These are phyloP conservation scores for Pseudogymnoascus pannorum DNA, from an alignment of 2,329 filamentous ascomycete species.

Conservation along the genomic window DNA sequence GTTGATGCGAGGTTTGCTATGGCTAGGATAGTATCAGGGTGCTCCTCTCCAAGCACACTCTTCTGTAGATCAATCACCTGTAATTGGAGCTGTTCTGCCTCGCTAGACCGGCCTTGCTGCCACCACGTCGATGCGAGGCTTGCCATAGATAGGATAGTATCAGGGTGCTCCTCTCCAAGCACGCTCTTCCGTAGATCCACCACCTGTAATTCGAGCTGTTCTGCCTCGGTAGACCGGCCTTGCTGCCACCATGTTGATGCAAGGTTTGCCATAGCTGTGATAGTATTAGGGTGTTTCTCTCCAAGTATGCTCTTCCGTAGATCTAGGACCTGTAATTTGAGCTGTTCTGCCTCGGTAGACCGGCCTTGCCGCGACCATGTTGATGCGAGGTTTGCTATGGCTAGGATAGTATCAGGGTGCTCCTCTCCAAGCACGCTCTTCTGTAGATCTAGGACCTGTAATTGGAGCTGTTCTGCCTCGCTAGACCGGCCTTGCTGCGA, in stretches of 20 bases:
- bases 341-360: slow-evolving; percentile 23
- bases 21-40: slow-evolving; percentile 21
- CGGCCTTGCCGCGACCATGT: slow-evolving; percentile 16
- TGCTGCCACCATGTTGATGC: slow-evolving; percentile 12
- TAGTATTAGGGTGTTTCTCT: slow-evolving; percentile 22
- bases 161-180: slow-evolving; percentile 22
- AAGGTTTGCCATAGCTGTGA: slow-evolving; percentile 16
- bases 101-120: slow-evolving; percentile 21
- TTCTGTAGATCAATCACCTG: slow-evolving; percentile 15
- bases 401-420: slow-evolving; percentile 3
- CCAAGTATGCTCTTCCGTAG: slow-evolving; percentile 19
- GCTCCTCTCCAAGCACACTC: slow-evolving; percentile 20
- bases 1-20: slow-evolving; percentile 21
- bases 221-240: slow-evolving; percentile 23
- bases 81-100: slow-evolving; percentile 20
- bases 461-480: slow-evolving; percentile 21
- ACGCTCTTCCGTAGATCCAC: slow-evolving; percentile 16
- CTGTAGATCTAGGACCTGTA: neutral
- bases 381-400: slow-evolving; percentile 8
- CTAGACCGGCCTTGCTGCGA: slow-evolving; percentile 23
- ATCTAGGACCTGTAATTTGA: slow-evolving; percentile 15
- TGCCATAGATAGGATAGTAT: slow-evolving; percentile 21
- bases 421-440: neutral
- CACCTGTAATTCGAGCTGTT: slow-evolving; percentile 16
- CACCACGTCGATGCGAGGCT: slow-evolving; percentile 18